Conservation (phyloP, 2,329 filamentous ascomycete species). For the Trichocomaceae sp. region DNA sequence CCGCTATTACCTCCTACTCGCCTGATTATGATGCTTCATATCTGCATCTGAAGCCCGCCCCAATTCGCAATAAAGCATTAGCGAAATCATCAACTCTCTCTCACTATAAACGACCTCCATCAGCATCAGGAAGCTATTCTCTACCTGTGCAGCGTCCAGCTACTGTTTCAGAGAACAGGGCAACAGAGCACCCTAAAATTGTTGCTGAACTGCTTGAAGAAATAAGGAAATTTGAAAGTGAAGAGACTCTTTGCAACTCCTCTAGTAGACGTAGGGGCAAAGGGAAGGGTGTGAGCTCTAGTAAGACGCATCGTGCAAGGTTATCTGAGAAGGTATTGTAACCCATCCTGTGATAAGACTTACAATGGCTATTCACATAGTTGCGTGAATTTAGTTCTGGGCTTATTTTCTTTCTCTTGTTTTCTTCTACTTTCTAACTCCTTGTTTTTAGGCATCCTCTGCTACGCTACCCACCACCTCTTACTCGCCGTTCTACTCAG, state of each 20-base stretch:
- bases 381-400: background rate
- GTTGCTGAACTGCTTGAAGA: background rate
- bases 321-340: background rate
- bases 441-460: background rate
- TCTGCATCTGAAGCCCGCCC: background rate
- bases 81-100: background rate
- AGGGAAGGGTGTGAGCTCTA: background rate
- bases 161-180: background rate
- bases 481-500: background rate
- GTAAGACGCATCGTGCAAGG: background rate
- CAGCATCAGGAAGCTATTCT: background rate
- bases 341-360: background rate
- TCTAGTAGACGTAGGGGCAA: too few species aligned
- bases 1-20: background rate
- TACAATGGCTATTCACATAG: background rate
- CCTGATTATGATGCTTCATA: background rate
- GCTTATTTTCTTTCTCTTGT: background rate
- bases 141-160: background rate
- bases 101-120: background rate
- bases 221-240: background rate
- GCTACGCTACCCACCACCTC: background rate
- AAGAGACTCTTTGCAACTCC: background rate
- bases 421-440: background rate
- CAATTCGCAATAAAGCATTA: background rate
- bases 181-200: background rate